phyloP scores from a whole-genome alignment of 75 land plant genomes.

The Selaginella tamariscina region DNA sequence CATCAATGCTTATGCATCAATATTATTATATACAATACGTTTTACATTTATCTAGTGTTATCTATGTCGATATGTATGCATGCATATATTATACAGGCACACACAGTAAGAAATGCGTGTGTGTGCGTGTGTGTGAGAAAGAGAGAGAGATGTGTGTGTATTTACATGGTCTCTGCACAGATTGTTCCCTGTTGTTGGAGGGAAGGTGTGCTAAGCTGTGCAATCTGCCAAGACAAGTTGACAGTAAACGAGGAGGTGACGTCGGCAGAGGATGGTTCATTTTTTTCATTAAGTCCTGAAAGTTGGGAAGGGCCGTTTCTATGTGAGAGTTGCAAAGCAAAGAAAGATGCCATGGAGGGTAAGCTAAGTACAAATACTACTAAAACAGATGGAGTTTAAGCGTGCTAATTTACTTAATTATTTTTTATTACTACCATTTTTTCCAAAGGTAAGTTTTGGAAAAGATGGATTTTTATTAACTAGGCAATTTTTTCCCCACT shows the following conservation, averaged over 20 bases:
- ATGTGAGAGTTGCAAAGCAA: conserved; percentile 52
- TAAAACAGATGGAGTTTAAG: no score
- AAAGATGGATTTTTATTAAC: no score
- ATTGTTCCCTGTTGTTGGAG: conserved; percentile 20
- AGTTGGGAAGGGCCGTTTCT: conserved; percentile 88
- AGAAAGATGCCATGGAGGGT: conserved; percentile 82
- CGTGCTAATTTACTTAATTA: no score
- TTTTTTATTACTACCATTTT: no score
- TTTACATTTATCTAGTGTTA: no score
- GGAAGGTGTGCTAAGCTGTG: conserved; percentile 53
- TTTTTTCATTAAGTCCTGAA: conserved; percentile 41
- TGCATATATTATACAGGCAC: neutral
- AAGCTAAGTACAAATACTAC: conserved; percentile 8
- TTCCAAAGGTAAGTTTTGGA: no score
- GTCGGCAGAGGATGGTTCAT: conserved; percentile 71
- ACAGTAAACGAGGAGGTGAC: conserved; percentile 51
- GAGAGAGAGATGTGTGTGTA: neutral
- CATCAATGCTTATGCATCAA: no score
- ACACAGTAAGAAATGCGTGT: neutral
- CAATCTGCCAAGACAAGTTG: conserved; percentile 65
- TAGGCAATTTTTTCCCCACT: no score
- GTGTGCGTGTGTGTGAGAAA: neutral
- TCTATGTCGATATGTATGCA: no score
- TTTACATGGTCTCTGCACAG: neutral
- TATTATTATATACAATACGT: no score